Evolutionary conservation across 139 green algal genomes (phyloP).

Genomic region (Closterium sp.): DNA sequence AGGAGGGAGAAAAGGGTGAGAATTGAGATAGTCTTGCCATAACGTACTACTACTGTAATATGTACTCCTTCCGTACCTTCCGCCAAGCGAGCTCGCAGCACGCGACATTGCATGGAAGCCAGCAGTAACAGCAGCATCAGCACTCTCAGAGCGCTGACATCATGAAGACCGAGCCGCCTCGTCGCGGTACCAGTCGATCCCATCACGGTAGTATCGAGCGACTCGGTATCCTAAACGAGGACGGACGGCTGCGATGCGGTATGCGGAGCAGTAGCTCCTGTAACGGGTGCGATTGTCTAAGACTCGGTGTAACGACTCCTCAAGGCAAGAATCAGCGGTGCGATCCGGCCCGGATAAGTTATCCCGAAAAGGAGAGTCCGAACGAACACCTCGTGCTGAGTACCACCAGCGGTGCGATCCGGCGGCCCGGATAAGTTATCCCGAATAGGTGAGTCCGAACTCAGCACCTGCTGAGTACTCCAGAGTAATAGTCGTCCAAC

Average conservation of each 20-base stretch:
- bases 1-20: no score
- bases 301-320: not conserved
- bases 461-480: no score
- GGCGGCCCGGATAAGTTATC: no score
- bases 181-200: not conserved
- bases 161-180: not conserved
- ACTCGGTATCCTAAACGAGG: not conserved
- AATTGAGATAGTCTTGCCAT: no score
- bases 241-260: not conserved
- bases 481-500: no score
- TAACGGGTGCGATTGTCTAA: not conserved
- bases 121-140: not conserved
- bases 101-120: not conserved
- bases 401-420: no score
- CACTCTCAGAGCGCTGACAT: not conserved
- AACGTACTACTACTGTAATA: no score
- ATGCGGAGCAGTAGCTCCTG: not conserved
- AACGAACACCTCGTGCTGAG: no score
- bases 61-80: not conserved
- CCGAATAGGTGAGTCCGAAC: no score
- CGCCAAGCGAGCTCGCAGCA: not conserved
- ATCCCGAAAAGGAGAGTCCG: no score
- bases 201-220: not conserved
- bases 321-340: not conserved
- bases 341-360: not conserved